Percentiles rank a stretch among this genome's conserved stretches.
Evolutionary conservation across 257 asterid species (phyloP).

Genomic region (Eucommia ulmoides): DNA sequence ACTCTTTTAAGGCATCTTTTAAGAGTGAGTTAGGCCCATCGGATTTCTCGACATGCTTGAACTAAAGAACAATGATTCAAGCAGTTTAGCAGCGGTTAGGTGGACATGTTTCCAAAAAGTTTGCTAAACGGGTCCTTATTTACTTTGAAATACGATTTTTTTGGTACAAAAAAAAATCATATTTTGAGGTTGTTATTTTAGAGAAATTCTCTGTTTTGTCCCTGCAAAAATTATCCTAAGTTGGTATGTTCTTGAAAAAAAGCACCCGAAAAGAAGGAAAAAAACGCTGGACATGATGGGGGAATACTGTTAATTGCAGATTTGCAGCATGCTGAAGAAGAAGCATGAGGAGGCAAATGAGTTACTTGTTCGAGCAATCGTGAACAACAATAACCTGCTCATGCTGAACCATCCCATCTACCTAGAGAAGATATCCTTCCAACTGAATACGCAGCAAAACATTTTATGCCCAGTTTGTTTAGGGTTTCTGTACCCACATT

Average conservation of each 20-base stretch:
- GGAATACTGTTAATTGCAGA: slow-evolving; percentile 36
- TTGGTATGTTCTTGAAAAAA: not conserved
- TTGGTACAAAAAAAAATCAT: too few species aligned
- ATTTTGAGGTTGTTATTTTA: not conserved
- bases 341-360: slow-evolving; percentile 80
- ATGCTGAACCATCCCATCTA: slow-evolving; percentile 63
- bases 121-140: not conserved
- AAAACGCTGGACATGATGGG: not conserved
- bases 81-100: not conserved
- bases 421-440: slow-evolving; percentile 79
- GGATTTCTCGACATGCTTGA: not conserved
- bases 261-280: not conserved
- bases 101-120: not conserved
- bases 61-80: not conserved
- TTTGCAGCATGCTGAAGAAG: slow-evolving; percentile 65
- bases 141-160: too few species aligned
- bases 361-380: slow-evolving; percentile 49
- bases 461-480: slow-evolving; percentile 4
- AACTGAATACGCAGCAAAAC: not conserved
- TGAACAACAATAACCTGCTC: slow-evolving; percentile 75
- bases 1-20: too few species aligned
- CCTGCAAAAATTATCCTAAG: not conserved
- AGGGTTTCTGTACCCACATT: too few species aligned
- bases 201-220: not conserved
- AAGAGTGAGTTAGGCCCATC: too few species aligned